Percentiles rank a stretch among this genome's conserved stretches.
phyloP scores from a whole-genome alignment of 768 basidiomycete species.

The Porphyrellus cyaneotinctus region DNA sequence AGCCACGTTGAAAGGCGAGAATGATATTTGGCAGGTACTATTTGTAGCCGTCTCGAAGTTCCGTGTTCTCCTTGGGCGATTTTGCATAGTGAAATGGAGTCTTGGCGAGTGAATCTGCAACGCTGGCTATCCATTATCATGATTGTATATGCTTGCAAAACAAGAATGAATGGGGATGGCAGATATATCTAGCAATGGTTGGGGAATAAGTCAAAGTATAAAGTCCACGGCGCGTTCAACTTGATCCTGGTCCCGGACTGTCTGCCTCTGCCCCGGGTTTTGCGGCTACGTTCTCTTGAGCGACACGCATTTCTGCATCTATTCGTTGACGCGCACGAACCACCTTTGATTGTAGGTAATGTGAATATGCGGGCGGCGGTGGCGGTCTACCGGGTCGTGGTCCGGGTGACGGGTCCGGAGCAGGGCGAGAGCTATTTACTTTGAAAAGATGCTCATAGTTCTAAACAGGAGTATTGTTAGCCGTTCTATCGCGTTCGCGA shows the following conservation, averaged over 20 bases:
- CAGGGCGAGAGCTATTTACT: slow-evolving; percentile 72
- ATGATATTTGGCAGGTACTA: too few relatives aligned
- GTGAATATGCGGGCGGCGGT: slow-evolving; percentile 56
- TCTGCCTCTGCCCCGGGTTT: slow-evolving; percentile 20
- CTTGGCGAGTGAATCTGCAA: background rate
- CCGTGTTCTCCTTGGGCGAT: too few relatives aligned
- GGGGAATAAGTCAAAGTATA: slow-evolving; percentile 16
- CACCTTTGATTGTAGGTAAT: slow-evolving; percentile 98
- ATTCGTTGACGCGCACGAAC: slow-evolving; percentile 90
- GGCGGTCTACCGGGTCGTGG: slow-evolving; percentile 39
- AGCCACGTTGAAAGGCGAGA: too few relatives aligned
- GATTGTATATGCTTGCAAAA: slow-evolving; percentile 13
- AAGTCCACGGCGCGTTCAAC: slow-evolving; percentile 12
- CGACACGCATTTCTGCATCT: slow-evolving; percentile 69
- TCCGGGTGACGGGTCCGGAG: slow-evolving; percentile 42
- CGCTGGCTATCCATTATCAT: slow-evolving; percentile 11
- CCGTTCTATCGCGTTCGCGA: background rate
- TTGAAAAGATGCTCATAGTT: slow-evolving; percentile 92
- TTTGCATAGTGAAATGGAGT: too few relatives aligned
- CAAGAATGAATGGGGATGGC: slow-evolving; percentile 28
- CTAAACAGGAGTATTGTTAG: slow-evolving; percentile 38
- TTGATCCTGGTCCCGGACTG: slow-evolving; percentile 19
- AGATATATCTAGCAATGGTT: slow-evolving; percentile 18
- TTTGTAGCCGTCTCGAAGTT: too few relatives aligned
- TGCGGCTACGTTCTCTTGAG: slow-evolving; percentile 21